Base-by-base conservation (phyloP, 202 grass and related monocot species). In the Hordeum pubiflorum region DNA sequence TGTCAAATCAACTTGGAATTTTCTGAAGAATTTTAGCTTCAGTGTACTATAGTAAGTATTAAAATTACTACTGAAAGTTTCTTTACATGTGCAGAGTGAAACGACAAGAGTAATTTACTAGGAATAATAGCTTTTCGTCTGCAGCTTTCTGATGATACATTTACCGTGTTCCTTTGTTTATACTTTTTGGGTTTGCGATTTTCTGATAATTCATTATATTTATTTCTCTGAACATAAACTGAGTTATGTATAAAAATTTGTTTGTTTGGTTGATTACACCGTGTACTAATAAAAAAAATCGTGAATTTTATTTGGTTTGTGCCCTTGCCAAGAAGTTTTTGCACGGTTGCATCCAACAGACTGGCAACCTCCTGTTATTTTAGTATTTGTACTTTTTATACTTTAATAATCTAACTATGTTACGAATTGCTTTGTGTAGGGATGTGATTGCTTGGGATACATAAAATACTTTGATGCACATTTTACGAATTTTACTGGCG, bases 401-500 rank as follows among this genome's bases (percentile, higher is more conserved):
- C 13, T 48, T 48, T 48, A 15, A 13, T 23, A 61, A 15, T 63
- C 27, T 54, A 54, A 64, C 41, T 73, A 36, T 27, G 10, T 37
- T 36, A 0, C 20, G 13, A 63, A 38, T 50, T 64, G 12, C 5
- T 78, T 64, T 78, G 10, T 17, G 14, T 27, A 97, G 94, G 94
- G 94, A 69, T 97, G 94, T 80, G 94, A 97, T 60, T 97, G 94
- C 76, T 89, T 97, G 58, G 94, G 90, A 50, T 92, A 80, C 72
- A 92, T 97, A 74, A 94, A 91, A 59, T 97, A 97, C 63, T 97
- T 97, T 87, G 94, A 94, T 87, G 89, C 89, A 36, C 91, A 94
- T 87, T 97, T 94, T 61, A 92, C 91, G 37, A 92, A 97, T 80
- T 97, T 94, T 77, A 94, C 94, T 72, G 94, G 90, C 82, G 86